These are phyloP conservation scores for Allium sativum DNA, from an alignment of 106 monocot genomes.

Conservation along the genomic window DNA sequence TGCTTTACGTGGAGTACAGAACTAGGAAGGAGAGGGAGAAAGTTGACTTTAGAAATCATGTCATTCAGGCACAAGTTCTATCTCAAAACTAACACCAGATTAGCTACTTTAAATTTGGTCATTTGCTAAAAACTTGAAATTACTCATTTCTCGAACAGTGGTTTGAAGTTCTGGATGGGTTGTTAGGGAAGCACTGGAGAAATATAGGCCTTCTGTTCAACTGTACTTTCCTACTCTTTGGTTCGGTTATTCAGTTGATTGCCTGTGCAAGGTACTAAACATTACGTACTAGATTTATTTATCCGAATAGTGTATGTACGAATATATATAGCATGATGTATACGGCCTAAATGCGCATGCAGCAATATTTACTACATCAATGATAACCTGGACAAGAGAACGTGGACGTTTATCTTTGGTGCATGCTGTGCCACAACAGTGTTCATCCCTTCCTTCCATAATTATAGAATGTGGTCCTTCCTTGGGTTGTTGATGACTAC, in stretches of 20 bases:
- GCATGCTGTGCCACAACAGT: conserved; percentile 77
- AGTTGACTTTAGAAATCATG: conserved; percentile 75
- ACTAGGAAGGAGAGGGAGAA: conserved; percentile 88
- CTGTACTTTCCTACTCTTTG: conserved; percentile 63
- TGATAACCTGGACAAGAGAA: conserved; percentile 68
- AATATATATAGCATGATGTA: background rate
- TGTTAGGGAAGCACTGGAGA: conserved; percentile 58
- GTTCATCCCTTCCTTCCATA: conserved; percentile 81
- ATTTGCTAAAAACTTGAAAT: too few species aligned
- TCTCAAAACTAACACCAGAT: background rate
- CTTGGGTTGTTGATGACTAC: conserved; percentile 67
- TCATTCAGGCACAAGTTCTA: conserved; percentile 40
- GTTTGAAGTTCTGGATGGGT: conserved; percentile 56
- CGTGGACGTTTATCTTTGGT: conserved; percentile 80
- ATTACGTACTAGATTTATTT: background rate
- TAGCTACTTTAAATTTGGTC: too few species aligned
- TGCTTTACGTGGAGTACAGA: conserved; percentile 74
- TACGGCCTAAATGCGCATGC: background rate
- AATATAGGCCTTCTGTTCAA: conserved; percentile 48
- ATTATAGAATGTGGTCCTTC: conserved; percentile 82
- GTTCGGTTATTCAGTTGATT: conserved; percentile 63
- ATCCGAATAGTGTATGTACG: background rate
- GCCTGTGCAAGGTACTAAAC: conserved; percentile 44
- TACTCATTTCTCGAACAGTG: conserved; percentile 13
- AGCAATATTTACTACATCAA: conserved; percentile 89